These are phyloP conservation scores for Paramecium tetraurelia DNA, from an alignment of 73 alveolate genomes.

Conservation along the genomic window DNA sequence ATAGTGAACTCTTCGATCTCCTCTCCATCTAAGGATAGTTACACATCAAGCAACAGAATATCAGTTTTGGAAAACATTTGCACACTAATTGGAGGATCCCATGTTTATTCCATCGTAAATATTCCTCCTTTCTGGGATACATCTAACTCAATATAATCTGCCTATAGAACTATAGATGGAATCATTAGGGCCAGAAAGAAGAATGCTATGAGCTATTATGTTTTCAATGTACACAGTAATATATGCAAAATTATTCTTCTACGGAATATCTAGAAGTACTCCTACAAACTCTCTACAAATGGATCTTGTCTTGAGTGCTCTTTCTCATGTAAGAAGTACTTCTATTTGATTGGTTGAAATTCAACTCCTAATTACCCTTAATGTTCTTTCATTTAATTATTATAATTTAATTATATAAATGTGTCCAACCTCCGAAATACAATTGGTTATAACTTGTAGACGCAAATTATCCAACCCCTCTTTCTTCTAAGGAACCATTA, in stretches of 20 bases:
- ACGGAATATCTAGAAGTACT: neutral
- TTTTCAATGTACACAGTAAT: neutral
- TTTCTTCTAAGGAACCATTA: neutral
- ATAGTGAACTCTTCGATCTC: neutral
- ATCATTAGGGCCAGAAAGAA: neutral
- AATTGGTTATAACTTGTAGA: neutral
- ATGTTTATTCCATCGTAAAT: neutral
- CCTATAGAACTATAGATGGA: neutral
- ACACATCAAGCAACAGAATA: neutral
- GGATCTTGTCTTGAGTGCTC: neutral
- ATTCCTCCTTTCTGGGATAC: neutral
- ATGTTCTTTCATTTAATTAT: neutral
- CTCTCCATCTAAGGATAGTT: neutral
- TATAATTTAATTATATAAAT: neutral
- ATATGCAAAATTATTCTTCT: neutral
- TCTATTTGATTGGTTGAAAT: neutral
- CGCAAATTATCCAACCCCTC: neutral
- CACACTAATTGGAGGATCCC: constrained; percentile 10
- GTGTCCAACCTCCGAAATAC: neutral
- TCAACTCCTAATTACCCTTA: neutral
- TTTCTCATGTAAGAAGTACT: neutral
- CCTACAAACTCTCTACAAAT: neutral
- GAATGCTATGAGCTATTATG: neutral
- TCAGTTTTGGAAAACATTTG: neutral
- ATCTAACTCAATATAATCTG: neutral